A percentile compares a stretch with the other conserved stretches of the same genome.
phyloP scores from a whole-genome alignment of 306 rosid species.

The Medicago arabica region DNA sequence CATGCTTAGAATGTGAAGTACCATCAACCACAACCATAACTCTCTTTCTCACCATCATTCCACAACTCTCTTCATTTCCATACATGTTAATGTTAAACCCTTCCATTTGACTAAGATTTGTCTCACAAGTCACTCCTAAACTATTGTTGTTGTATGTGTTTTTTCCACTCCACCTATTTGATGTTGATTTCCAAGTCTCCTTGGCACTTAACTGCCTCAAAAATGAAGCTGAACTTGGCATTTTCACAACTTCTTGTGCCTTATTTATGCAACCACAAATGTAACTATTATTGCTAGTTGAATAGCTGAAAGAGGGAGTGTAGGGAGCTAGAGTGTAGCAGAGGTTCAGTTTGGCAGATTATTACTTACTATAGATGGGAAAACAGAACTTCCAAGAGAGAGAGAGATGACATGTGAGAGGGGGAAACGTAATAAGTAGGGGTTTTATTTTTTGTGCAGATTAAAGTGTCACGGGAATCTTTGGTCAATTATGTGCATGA shows the following conservation, averaged over 20 bases:
- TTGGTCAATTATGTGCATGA: slow-evolving; percentile 52
- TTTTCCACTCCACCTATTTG: slow-evolving; percentile 66
- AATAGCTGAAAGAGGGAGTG: slow-evolving; percentile 28
- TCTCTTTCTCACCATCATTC: slow-evolving; percentile 67
- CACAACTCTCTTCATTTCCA: slow-evolving; percentile 55
- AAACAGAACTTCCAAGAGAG: slow-evolving; percentile 18
- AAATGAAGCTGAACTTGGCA: slow-evolving; percentile 60
- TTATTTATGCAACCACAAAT: slow-evolving; percentile 8
- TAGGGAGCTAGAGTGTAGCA: slow-evolving; percentile 40
- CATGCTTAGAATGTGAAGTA: slow-evolving; percentile 78
- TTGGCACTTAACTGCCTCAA: slow-evolving; percentile 69
- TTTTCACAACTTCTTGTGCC: neutral
- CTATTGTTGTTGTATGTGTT: slow-evolving; percentile 41
- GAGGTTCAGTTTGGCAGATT: slow-evolving; percentile 35
- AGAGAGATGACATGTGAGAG: slow-evolving; percentile 8
- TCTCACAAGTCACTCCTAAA: slow-evolving; percentile 45
- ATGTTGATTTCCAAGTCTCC: slow-evolving; percentile 69
- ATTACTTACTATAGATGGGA: slow-evolving; percentile 29
- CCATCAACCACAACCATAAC: slow-evolving; percentile 93
- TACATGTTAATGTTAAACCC: slow-evolving; percentile 60
- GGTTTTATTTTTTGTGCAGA: slow-evolving; percentile 42
- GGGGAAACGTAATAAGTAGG: slow-evolving; percentile 36
- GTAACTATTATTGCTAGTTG: slow-evolving; percentile 18
- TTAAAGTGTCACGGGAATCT: slow-evolving; percentile 79
- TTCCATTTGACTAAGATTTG: slow-evolving; percentile 62